Percentiles rank a stretch among this genome's conserved stretches.
Conservation (phyloP, 768 basidiomycete species). For the Hygrocybe punicea region DNA sequence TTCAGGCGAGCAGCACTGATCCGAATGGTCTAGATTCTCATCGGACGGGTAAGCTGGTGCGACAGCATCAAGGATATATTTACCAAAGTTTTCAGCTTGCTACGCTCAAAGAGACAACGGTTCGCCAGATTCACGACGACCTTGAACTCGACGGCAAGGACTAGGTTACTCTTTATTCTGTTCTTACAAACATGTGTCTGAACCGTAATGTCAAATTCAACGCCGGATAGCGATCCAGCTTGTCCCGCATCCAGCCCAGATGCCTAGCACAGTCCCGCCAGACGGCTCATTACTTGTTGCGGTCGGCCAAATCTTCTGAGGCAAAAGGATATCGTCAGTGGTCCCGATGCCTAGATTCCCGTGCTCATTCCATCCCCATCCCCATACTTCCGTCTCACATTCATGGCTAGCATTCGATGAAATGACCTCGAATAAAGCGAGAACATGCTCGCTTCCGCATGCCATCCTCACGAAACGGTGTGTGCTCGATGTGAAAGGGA, state of each 20-base stretch:
- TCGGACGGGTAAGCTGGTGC: conserved; percentile 57
- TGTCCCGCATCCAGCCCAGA: conserved; percentile 47
- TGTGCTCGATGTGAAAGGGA: conserved; percentile 24
- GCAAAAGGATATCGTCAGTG: conserved; percentile 49
- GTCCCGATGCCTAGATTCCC: conserved; percentile 80
- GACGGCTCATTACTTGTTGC: background rate
- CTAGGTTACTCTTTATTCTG: conserved; percentile 19
- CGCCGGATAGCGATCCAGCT: conserved; percentile 40
- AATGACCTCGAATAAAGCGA: conserved; percentile 37
- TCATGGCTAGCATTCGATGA: background rate
- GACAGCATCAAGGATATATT: conserved; percentile 1
- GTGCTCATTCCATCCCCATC: conserved; percentile 99
- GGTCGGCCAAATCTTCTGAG: conserved; percentile 54
- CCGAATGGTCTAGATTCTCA: conserved; percentile 53
- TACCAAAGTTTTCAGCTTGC: conserved; percentile 55
- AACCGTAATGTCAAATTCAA: background rate
- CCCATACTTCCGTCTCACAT: conserved; percentile 52
- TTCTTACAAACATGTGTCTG: background rate
- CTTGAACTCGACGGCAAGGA: conserved; percentile 60
- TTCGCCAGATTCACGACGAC: conserved; percentile 72
- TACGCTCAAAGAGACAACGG: conserved; percentile 59
- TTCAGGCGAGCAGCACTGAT: conserved; percentile 4
- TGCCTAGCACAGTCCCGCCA: conserved; percentile 16
- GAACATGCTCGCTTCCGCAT: conserved; percentile 85
- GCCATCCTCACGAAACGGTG: conserved; percentile 37